These are phyloP conservation scores for Neofusicoccum sp. DNA, from an alignment of 2,329 filamentous ascomycete species.

Conservation along the genomic window DNA sequence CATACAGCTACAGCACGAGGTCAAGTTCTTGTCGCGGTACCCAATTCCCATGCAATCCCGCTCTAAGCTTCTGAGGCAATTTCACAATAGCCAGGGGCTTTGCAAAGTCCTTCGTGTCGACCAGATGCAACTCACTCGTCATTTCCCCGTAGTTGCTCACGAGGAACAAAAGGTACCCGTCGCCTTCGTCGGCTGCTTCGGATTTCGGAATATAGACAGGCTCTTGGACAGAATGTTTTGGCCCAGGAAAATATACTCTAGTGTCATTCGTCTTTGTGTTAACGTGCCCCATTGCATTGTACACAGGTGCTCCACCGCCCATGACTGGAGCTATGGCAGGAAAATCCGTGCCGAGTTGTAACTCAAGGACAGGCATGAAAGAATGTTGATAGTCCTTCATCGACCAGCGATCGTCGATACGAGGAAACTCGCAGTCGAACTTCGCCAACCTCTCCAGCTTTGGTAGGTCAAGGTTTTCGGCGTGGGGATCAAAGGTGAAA, in stretches of 20 bases:
- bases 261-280: slow-evolving; percentile 36
- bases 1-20: not conserved
- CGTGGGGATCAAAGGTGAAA: slow-evolving; percentile 29
- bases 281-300: slow-evolving; percentile 49
- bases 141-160: slow-evolving; percentile 36
- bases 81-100: slow-evolving; percentile 33
- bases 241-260: slow-evolving; percentile 47
- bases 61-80: slow-evolving; percentile 33
- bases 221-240: slow-evolving; percentile 26
- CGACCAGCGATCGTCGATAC: slow-evolving; percentile 49
- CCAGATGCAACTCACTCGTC: slow-evolving; percentile 37
- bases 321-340: slow-evolving; percentile 26
- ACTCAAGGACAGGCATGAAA: slow-evolving; percentile 47
- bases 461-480: slow-evolving; percentile 26
- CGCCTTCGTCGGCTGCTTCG: slow-evolving; percentile 27
- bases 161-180: slow-evolving; percentile 32
- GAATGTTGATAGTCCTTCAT: slow-evolving; percentile 38
- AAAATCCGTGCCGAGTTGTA: slow-evolving; percentile 36
- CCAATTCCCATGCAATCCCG: slow-evolving; percentile 38
- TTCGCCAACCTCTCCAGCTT: slow-evolving; percentile 23
- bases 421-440: slow-evolving; percentile 50
- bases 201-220: not conserved
- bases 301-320: slow-evolving; percentile 37
- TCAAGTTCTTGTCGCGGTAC: slow-evolving; percentile 20
- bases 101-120: slow-evolving; percentile 32